phyloP scores from a whole-genome alignment of 225 moss, liverwort and hornwort species.

The Polytrichum commune region DNA sequence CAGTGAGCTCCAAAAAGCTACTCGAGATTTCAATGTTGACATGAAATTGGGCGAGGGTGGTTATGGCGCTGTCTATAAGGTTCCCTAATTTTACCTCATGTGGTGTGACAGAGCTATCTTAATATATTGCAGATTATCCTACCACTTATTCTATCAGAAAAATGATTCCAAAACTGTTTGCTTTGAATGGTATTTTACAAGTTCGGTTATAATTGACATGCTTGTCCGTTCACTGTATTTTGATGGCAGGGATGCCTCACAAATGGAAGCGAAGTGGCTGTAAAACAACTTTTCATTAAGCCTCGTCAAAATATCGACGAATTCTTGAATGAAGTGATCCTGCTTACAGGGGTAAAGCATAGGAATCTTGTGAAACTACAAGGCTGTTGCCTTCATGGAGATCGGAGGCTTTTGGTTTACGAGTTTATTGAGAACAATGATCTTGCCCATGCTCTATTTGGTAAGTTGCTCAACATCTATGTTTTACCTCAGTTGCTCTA shows the following conservation, averaged over 20 bases:
- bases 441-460: conserved; percentile 38
- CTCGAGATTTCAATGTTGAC: conserved; percentile 10
- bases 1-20: conserved; percentile 27
- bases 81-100: neutral
- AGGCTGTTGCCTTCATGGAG: conserved; percentile 56
- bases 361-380: conserved; percentile 58
- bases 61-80: conserved; percentile 31
- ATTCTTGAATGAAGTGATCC: conserved; percentile 57
- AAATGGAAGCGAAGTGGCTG: conserved; percentile 38
- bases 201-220: too few species aligned
- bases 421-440: conserved; percentile 53
- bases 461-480: conserved; percentile 12
- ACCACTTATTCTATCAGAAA: too few species aligned
- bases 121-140: too few species aligned
- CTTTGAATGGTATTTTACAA: too few species aligned
- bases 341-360: conserved; percentile 61
- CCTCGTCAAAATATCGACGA: conserved; percentile 38
- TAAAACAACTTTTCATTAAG: conserved; percentile 50
- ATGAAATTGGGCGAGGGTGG: conserved; percentile 33
- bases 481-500: neutral
- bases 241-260: conserved; percentile 24
- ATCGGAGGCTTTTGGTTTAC: conserved; percentile 50
- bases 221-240: too few species aligned
- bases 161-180: too few species aligned
- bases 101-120: too few species aligned